phyloP scores from a whole-genome alignment of 2,329 filamentous ascomycete species.

The Xylaria polymorpha region DNA sequence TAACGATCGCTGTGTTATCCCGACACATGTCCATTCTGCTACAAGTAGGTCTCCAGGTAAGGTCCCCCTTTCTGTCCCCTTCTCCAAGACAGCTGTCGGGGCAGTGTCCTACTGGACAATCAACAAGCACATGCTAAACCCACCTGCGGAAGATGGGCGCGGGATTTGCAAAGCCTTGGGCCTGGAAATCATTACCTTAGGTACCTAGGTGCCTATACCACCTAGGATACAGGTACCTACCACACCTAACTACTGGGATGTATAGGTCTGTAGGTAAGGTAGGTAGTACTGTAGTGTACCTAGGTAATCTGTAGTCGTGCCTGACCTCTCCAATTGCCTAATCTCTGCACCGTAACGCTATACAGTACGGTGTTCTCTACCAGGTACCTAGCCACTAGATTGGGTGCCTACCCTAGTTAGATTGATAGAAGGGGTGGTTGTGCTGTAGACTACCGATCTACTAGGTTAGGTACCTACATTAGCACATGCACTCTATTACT shows the following conservation, averaged over 20 bases:
- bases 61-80: no score
- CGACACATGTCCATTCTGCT: background rate
- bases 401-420: no score
- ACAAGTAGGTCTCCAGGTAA: background rate
- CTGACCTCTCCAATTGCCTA: conserved; percentile 27
- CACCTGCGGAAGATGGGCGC: background rate
- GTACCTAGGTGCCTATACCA: background rate
- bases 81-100: conserved; percentile 5
- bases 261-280: background rate
- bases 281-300: background rate
- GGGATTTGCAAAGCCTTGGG: conserved; percentile 10
- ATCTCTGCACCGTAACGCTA: background rate
- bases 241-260: background rate
- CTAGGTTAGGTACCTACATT: no score
- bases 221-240: background rate
- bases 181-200: conserved; percentile 6
- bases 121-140: background rate
- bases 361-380: background rate
- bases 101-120: conserved; percentile 14
- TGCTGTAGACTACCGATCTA: background rate
- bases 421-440: no score
- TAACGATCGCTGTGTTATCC: conserved; percentile 13
- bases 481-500: no score
- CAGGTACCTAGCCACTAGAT: background rate
- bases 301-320: conserved; percentile 27